These are phyloP conservation scores for Odonthalia washingtoniensis DNA, from an alignment of 31 red algal genomes.

Conservation along the genomic window DNA sequence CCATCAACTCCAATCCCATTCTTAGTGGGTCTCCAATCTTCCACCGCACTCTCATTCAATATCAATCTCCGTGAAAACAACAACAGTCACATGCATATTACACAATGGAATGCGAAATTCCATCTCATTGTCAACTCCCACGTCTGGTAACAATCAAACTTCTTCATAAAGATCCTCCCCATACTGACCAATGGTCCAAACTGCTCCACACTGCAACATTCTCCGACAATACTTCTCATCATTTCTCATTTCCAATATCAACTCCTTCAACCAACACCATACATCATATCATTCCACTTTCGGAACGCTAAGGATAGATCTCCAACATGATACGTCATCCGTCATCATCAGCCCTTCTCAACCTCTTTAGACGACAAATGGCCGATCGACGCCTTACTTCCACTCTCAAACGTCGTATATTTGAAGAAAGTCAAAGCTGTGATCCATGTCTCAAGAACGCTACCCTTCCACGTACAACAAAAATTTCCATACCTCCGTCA, in stretches of 20 bases:
- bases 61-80: constrained; percentile 20
- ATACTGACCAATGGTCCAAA: background rate
- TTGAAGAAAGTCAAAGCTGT: background rate
- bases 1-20: constrained; percentile 46
- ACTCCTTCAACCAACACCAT: background rate
- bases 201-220: background rate
- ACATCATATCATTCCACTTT: background rate
- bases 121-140: constrained; percentile 15
- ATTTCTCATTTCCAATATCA: background rate
- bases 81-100: constrained; percentile 23
- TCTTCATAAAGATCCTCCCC: background rate
- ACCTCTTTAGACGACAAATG: background rate
- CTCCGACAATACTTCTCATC: no score
- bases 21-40: constrained; percentile 21
- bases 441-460: no score
- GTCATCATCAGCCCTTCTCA: background rate
- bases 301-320: background rate
- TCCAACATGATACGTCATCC: background rate
- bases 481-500: background rate
- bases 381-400: background rate
- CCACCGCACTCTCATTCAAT: background rate
- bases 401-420: background rate
- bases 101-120: constrained; percentile 5
- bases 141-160: constrained; percentile 18
- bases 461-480: background rate